Base-by-base conservation (phyloP, 202 grass and related monocot species). In the Brachypodium distachyon region DNA sequence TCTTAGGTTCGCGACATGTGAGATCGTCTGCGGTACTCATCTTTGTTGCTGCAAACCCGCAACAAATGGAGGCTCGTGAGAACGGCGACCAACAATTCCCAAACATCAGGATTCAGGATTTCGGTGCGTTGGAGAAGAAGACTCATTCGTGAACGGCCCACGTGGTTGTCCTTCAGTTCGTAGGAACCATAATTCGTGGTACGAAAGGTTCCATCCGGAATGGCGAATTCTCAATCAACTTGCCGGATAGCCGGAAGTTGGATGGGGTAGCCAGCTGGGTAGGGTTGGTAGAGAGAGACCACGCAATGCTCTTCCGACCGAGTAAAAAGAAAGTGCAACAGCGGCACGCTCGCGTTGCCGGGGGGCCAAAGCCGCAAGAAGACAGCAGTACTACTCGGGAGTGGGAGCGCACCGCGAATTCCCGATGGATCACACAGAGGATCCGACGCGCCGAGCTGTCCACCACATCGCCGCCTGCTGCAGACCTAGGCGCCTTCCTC, bases 391-490 rank as follows among this genome's bases (percentile, higher is more conserved):
- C n/a, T n/a, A n/a, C n/a, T n/a, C n/a, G n/a, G n/a, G n/a, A 60
- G 27, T 28, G 25, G 63, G 26, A 29, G n/a, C 77, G 21, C 37
- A 27, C 27, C 17, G 13, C 41, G 32, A 23, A 22, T 11, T 21
- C 29, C 36, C 61, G 14, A 26, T 29, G 52, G 34, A 61, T 27
- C 70, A 37, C 49, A 50, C 68, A 81, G 51, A 77, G 63, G 43
- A 86, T 86, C 77, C 84, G 5, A 46, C 65, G 13, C 65, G 22
- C 16, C 73, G 17, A 77, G 84, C 65, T 87, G 84, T 76, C 72
- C 64, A 48, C 0, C 78, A 77, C 64, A 34, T 27, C 60, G 8
- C 43, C 12, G 26, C 57, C 43, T 26, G 64, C 54, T n/a, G 54
- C 64, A 27, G 78, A 58, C 75, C 38, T 46, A 73, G 70, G 36